Conservation (phyloP, 352 stramenopile species). For the Globisporangium iwayamae region DNA sequence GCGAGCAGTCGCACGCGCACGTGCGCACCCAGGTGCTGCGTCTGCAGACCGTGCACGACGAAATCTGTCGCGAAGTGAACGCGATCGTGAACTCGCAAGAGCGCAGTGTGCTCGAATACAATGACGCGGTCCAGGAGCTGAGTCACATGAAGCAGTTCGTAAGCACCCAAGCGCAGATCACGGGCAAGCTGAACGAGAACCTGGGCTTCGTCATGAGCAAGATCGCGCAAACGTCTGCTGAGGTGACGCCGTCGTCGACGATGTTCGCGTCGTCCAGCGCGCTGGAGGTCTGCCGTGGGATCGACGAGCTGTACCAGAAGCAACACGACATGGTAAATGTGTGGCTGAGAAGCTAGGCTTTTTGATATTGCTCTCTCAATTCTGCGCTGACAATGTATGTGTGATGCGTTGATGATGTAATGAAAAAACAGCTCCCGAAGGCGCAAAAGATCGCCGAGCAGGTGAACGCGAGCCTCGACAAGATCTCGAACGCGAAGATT, state of each 20-base stretch:
- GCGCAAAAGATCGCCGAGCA: constrained; percentile 62
- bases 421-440: constrained; percentile 42
- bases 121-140: constrained; percentile 41
- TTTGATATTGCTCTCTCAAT: background rate
- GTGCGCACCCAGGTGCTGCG: constrained; percentile 58
- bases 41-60: constrained; percentile 63
- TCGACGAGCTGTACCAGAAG: constrained; percentile 73
- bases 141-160: constrained; percentile 49
- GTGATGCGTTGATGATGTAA: background rate
- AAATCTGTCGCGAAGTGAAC: constrained; percentile 61
- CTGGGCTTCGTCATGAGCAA: constrained; percentile 60
- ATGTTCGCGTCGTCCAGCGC: constrained; percentile 79
- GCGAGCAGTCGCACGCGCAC: constrained; percentile 70
- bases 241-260: constrained; percentile 48
- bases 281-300: constrained; percentile 77
- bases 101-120: constrained; percentile 37
- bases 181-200: constrained; percentile 57
- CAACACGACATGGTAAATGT: constrained; percentile 71
- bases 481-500: constrained; percentile 51
- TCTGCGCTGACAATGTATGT: constrained; percentile 8
- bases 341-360: background rate
- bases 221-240: constrained; percentile 60
- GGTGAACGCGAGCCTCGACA: constrained; percentile 49
- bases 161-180: constrained; percentile 50
- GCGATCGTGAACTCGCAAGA: constrained; percentile 43